These are phyloP conservation scores for Paraleonurus japonicus DNA, from an alignment of 257 asterid genomes.

Conservation along the genomic window DNA sequence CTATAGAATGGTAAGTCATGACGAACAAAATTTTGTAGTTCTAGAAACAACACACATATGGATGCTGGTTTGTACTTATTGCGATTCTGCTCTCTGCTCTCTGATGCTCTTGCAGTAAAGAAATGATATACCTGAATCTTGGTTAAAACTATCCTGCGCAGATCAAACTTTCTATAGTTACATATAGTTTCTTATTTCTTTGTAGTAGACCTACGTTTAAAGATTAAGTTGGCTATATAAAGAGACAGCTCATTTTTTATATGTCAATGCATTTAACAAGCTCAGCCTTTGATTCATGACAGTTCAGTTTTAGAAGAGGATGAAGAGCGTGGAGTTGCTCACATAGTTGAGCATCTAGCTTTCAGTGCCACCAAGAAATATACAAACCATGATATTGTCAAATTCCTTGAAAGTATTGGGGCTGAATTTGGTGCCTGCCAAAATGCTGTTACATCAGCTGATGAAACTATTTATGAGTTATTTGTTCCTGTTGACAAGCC, in stretches of 20 bases:
- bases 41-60: background rate
- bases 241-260: background rate
- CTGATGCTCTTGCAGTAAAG: background rate
- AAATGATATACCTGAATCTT: background rate
- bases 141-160: background rate
- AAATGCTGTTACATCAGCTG: conserved; percentile 86
- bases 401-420: conserved; percentile 90
- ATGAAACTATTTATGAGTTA: conserved; percentile 90
- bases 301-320: conserved; percentile 98
- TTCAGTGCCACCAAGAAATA: conserved; percentile 93
- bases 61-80: background rate
- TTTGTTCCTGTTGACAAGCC: conserved; percentile 97
- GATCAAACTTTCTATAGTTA: background rate
- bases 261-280: conserved; percentile 31
- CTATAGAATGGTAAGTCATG: background rate
- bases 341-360: conserved; percentile 93
- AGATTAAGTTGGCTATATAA: background rate
- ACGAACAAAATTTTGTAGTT: background rate
- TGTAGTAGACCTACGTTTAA: background rate
- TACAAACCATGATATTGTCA: conserved; percentile 87
- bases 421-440: conserved; percentile 98
- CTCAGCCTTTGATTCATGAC: conserved; percentile 49
- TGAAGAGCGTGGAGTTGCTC: conserved; percentile 99
- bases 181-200: background rate
- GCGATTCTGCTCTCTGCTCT: background rate